These are phyloP conservation scores for Lenwebbia sp. DNA, from an alignment of 345 rosid species.

Conservation along the genomic window DNA sequence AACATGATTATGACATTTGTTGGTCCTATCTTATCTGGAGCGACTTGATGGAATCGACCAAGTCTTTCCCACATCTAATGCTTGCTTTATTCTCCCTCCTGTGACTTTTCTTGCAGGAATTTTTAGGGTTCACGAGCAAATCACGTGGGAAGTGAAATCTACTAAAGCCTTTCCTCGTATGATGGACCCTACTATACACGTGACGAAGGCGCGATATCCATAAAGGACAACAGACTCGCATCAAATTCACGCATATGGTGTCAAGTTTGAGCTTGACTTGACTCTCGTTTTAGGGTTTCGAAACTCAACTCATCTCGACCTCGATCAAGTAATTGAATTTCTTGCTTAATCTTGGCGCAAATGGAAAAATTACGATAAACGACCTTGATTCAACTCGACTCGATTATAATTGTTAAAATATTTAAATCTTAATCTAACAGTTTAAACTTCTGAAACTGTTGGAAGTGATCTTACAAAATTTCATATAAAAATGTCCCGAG, in stretches of 20 bases:
- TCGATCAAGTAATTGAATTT: neutral
- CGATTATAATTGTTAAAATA: neutral
- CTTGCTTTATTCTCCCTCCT: neutral
- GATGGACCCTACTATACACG: neutral
- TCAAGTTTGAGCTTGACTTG: neutral
- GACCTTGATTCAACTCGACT: neutral
- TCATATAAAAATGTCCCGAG: rapidly evolving
- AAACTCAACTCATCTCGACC: neutral
- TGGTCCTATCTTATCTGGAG: neutral
- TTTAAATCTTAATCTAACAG: neutral
- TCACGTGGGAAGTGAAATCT: neutral
- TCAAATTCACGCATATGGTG: neutral
- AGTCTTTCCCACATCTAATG: neutral
- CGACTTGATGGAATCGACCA: neutral
- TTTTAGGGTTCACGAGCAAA: neutral
- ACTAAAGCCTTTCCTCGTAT: neutral
- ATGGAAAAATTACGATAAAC: neutral
- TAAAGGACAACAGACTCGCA: neutral
- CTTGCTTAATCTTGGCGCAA: neutral
- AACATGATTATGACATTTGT: neutral
- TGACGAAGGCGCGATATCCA: neutral
- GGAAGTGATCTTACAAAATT: neutral
- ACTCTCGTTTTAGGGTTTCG: neutral
- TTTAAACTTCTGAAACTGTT: neutral
- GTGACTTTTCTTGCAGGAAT: neutral